phyloP scores from a whole-genome alignment of 2,329 filamentous ascomycete genomes.

The Apiospora saccharicola region DNA sequence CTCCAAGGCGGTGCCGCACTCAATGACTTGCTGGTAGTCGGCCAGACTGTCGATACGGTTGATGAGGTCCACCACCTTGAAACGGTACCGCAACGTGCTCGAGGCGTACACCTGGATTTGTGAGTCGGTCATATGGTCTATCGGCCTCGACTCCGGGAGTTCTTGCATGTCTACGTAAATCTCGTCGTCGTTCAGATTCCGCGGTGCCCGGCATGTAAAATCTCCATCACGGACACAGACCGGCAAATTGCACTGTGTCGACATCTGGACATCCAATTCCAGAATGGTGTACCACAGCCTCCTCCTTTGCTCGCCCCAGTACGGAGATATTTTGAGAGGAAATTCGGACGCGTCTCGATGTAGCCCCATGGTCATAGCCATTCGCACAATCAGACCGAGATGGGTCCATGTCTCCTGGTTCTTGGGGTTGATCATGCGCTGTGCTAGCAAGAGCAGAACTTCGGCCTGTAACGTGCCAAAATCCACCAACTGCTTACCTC shows the following conservation, averaged over 20 bases:
- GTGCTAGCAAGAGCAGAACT: conserved; percentile 60
- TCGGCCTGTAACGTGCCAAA: conserved; percentile 62
- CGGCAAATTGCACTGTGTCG: conserved; percentile 60
- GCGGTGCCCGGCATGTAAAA: conserved; percentile 60
- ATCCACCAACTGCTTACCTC: conserved; percentile 61
- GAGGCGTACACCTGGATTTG: conserved; percentile 63
- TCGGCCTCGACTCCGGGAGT: conserved; percentile 56
- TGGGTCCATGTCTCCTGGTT: conserved; percentile 62
- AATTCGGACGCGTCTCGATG: conserved; percentile 65
- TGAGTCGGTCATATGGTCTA: conserved; percentile 60
- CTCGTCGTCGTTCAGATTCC: conserved; percentile 61
- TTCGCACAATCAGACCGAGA: conserved; percentile 61
- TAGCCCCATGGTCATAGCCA: conserved; percentile 67
- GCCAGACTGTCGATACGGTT: conserved; percentile 59
- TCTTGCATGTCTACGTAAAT: conserved; percentile 56
- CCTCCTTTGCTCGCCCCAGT: conserved; percentile 61
- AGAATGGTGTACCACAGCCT: conserved; percentile 64
- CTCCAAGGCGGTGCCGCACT: conserved; percentile 61
- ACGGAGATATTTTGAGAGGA: conserved; percentile 55
- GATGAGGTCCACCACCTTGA: conserved; percentile 58
- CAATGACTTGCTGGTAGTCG: conserved; percentile 62
- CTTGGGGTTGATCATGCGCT: conserved; percentile 56
- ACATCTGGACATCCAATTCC: conserved; percentile 64
- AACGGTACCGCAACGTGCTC: conserved; percentile 56
- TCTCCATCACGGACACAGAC: conserved; percentile 60